Conservation (phyloP, 169 alveolate genomes). For the Plasmodium inui region DNA sequence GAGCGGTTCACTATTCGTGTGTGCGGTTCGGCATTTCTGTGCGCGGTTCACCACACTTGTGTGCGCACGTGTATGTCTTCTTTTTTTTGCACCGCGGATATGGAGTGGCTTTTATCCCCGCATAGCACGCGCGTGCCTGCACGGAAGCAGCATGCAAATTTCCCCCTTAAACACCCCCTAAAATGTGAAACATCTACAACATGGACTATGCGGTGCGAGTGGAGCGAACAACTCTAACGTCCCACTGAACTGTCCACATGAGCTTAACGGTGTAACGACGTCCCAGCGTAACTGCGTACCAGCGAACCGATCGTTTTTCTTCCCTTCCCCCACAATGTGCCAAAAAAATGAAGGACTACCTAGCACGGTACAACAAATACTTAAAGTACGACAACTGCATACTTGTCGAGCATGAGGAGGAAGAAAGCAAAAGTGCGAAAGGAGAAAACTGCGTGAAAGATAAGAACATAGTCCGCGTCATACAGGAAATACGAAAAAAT, state of each 20-base stretch:
- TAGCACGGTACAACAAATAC: conserved; percentile 13
- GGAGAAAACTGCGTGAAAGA: conserved; percentile 47
- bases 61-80: neutral
- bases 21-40: neutral
- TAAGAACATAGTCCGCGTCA: conserved; percentile 57
- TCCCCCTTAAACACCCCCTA: neutral
- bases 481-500: conserved; percentile 52
- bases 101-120: neutral
- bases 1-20: neutral
- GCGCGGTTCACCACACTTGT: neutral
- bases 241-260: neutral
- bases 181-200: neutral
- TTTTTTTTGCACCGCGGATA: neutral
- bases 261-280: neutral
- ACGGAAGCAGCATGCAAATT: neutral
- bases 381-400: conserved; percentile 50
- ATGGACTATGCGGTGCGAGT: neutral
- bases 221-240: neutral
- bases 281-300: neutral
- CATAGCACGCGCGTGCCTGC: neutral
- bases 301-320: neutral
- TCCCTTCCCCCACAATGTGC: neutral
- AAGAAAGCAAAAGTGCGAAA: conserved; percentile 7
- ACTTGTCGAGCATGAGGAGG: conserved; percentile 32
- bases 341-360: conserved; percentile 31